Base-by-base conservation (phyloP, 768 basidiomycete species). In the Lactarius indigo region DNA sequence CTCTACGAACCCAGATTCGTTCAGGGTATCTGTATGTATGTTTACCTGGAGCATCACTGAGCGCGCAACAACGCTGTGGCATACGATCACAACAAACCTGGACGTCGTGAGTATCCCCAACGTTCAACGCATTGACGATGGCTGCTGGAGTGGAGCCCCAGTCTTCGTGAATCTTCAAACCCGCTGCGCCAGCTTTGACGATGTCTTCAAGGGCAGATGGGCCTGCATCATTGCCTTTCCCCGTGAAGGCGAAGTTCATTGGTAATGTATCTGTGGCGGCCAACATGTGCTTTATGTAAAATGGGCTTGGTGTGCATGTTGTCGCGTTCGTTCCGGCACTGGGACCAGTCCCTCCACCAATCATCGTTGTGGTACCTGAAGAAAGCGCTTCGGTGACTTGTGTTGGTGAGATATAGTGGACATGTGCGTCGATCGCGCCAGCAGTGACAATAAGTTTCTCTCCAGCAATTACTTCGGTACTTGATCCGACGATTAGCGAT, bases 1-100 rank as follows among this genome's bases (percentile, higher is more conserved):
- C 76, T 99, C 94, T 7, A 98, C 94, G 74, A 96, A 98, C 1
- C 96, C 96, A 69, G 93, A 94, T 79, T 99, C 97, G 75, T 98
- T 98, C 66, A 98, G 77, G 0, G 96, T 98, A 74, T 98, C 97
- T 0, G 95, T 96, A 74, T 99, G 97, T 44, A 99, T 97, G 75
- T 96, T 95, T 62, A 93, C 85, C 86, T 89, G 52, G n/a, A n/a
- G 13, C 3, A 13, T 33, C 23, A 42, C 10, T 70, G 20, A 64
- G 57, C 23, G 26, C 15, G 17, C 3, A 3, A 20, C 33, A 5
- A 23, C 28, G 20, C 31, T 13, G 39, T 41, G 30, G n/a, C 30
- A n/a, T 20, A 52, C 1, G 6, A 18, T 47, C 7, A 33, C 30
- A 26, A 72, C 81, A 68, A 59, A 92, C 90, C 83, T 98, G 96